These are phyloP conservation scores for Apiotrichum domesticum DNA, from an alignment of 1,284 basidiomycete genomes.

Conservation along the genomic window DNA sequence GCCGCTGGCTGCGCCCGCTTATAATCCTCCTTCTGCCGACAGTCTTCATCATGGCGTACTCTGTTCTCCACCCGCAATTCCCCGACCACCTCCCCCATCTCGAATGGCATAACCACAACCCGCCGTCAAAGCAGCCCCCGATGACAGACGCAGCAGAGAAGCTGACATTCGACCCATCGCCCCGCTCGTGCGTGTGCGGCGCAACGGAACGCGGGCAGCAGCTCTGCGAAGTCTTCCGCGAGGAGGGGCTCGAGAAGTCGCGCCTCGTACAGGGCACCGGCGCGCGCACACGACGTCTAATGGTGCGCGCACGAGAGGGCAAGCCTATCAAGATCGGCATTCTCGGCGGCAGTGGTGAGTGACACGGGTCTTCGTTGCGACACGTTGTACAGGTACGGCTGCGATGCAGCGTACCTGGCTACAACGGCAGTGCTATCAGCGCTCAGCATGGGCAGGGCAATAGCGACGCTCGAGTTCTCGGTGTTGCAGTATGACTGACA, in stretches of 20 bases:
- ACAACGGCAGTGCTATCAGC: no score
- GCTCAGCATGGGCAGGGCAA: no score
- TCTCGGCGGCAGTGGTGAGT: slow-evolving; percentile 44
- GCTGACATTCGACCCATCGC: no score
- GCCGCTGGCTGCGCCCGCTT: slow-evolving; percentile 25
- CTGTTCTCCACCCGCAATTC: slow-evolving; percentile 32
- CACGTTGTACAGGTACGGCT: no score
- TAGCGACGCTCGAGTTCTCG: background rate
- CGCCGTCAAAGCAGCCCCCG: background rate
- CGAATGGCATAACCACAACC: slow-evolving; percentile 4
- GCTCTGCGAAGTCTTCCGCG: slow-evolving; percentile 37
- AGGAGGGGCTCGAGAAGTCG: slow-evolving; percentile 26
- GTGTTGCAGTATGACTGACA: slow-evolving; percentile 1
- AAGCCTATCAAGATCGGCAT: slow-evolving; percentile 37
- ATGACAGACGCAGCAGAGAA: no score
- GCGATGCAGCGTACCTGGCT: no score
- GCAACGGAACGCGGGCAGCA: slow-evolving; percentile 25
- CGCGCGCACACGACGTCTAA: slow-evolving; percentile 30
- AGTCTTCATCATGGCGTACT: slow-evolving; percentile 32
- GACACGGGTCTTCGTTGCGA: background rate
- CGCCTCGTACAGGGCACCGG: slow-evolving; percentile 34
- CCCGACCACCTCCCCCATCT: slow-evolving; percentile 22
- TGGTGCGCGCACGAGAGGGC: slow-evolving; percentile 36
- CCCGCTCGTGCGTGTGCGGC: slow-evolving; percentile 26
- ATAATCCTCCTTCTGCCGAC: slow-evolving; percentile 26